phyloP scores from a whole-genome alignment of 495 filamentous ascomycete species.

The Terfezia claveryi region DNA sequence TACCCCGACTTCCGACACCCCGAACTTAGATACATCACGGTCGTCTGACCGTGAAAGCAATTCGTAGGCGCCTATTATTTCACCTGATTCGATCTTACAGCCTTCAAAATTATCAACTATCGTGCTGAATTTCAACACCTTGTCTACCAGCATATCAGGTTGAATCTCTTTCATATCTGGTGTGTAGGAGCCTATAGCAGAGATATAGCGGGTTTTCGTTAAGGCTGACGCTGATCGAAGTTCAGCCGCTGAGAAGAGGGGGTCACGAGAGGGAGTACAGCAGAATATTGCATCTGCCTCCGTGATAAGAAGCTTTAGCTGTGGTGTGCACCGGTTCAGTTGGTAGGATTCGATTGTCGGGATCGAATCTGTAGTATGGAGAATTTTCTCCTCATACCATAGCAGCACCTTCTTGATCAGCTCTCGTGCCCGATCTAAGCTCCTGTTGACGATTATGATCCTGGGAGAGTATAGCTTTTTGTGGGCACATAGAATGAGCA shows the following conservation, averaged over 20 bases:
- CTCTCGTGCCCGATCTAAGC: neutral
- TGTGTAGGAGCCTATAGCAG: constrained; percentile 55
- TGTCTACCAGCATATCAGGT: constrained; percentile 41
- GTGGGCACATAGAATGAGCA: constrained; percentile 15
- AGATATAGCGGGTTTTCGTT: constrained; percentile 6
- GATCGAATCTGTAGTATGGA: neutral
- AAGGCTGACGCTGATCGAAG: neutral
- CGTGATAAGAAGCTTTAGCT: constrained; percentile 3
- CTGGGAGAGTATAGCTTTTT: neutral
- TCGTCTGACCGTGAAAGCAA: neutral
- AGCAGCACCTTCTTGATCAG: neutral
- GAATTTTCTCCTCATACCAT: neutral
- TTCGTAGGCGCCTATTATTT: constrained; percentile 43
- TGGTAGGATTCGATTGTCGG: neutral
- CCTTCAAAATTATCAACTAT: constrained; percentile 66
- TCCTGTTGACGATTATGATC: neutral
- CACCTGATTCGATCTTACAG: constrained; percentile 67
- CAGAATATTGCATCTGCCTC: constrained; percentile 62
- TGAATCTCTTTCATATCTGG: constrained; percentile 72
- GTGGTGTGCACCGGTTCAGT: neutral
- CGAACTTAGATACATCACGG: constrained; percentile 28
- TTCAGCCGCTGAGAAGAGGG: constrained; percentile 37
- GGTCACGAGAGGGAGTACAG: constrained; percentile 38
- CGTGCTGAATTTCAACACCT: constrained; percentile 40
- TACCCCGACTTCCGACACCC: constrained; percentile 39